Evolutionary conservation across 2,329 filamentous ascomycete species (phyloP), one percentile per base, ranked within the genome.

Genomic region (Trichoderma hamatum): DNA sequence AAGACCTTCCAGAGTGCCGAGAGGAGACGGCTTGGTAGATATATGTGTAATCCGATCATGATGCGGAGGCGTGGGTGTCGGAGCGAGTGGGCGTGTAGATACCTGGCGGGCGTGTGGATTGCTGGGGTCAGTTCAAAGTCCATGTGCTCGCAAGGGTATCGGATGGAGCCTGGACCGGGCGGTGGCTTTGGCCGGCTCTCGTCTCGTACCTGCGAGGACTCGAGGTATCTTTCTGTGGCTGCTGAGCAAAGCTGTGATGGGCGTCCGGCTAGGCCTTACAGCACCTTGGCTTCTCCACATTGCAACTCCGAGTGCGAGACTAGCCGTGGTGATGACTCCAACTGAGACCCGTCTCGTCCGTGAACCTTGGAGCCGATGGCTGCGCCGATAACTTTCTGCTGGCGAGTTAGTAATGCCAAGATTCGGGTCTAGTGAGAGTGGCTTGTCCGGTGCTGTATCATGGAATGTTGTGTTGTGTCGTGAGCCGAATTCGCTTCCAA

Each of bases 131-230:
- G 61, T 21, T 36, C n/a, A n/a, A 36, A 43, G 32, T 11, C 51
- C 51, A 56, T 58, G 30, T 58, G 54, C 54, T 58, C 32, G 34
- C 58, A 59, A 62, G 66, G 66, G 59, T 32, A 62, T 68, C 66
- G 59, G 54, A 68, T 62, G 66, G 66, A 67, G 63, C 63, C 63
- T 67, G 63, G 63, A 67, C 63, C 63, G 63, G 63, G 63, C 63
- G 63, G 63, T 67, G 63, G 63, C 63, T 67, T 67, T 67, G 63
- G 28, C 39, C 39, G 63, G 52, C 52, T 46, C 49, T 64, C 61
- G 61, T 66, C 52, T 26, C 21, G 46, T 55, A 55, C 61, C 61
- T 66, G 63, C 51, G 36, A 56, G 24, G 32, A 28, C 43, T 63
- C 28, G 59, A 24, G n/a, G 19, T 63, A 32, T 55, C 51, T 56